Conservation (phyloP, 75 land plant genomes). For the Selaginella tamariscina region DNA sequence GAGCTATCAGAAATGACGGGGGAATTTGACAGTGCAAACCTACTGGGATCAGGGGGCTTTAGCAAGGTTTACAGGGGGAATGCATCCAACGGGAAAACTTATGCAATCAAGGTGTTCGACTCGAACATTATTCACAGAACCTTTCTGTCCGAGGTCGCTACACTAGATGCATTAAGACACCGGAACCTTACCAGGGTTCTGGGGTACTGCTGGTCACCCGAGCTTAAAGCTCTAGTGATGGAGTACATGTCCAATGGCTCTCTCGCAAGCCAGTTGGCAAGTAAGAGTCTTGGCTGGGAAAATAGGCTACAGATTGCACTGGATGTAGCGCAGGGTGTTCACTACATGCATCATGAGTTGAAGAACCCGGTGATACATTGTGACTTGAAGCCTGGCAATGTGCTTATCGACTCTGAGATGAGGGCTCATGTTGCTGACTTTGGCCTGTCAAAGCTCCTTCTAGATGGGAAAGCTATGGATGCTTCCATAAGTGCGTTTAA, state of each 20-base stretch:
- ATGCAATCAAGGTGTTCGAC: not conserved
- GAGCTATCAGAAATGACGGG: not conserved
- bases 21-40: not conserved
- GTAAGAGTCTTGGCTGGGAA: constrained; percentile 24
- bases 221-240: constrained; percentile 42
- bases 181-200: constrained; percentile 53
- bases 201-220: constrained; percentile 32
- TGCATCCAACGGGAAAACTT: not conserved
- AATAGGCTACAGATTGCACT: constrained; percentile 27
- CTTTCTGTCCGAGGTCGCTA: constrained; percentile 42
- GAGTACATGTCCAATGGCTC: constrained; percentile 59
- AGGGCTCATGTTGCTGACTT: not conserved
- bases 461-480: not conserved
- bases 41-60: not conserved
- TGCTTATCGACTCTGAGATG: not conserved
- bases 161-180: constrained; percentile 45
- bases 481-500: not conserved
- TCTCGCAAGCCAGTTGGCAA: constrained; percentile 32
- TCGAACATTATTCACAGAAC: not conserved
- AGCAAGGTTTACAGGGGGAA: not conserved
- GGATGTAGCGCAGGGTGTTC: constrained; percentile 45
- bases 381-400: not conserved
- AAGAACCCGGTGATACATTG: not conserved
- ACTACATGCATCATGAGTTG: constrained; percentile 19
- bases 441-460: not conserved